Evolutionary conservation across 306 rosid species (phyloP).

Genomic region (Pterocarpus macrocarpus): DNA sequence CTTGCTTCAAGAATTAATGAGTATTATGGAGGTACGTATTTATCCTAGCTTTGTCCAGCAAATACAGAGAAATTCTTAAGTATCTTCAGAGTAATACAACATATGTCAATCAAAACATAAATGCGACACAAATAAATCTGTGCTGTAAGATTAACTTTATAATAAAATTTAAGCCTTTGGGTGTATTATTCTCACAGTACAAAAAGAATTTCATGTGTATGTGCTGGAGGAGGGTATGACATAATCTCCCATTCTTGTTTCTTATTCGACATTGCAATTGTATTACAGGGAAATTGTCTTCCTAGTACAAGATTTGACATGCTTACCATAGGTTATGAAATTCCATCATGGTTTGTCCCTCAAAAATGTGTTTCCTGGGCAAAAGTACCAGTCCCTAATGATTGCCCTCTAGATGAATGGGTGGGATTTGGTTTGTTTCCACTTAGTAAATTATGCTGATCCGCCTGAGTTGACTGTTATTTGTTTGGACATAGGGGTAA

Average conservation of each 20-base stretch:
- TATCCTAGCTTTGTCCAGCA: no score
- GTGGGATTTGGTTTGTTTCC: slow-evolving; percentile 51
- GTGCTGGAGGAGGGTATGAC: no score
- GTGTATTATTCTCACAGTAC: no score
- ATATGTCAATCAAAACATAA: no score
- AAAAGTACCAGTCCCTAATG: slow-evolving; percentile 19
- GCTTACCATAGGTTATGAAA: background rate
- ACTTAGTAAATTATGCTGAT: slow-evolving; percentile 33
- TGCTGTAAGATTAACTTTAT: no score
- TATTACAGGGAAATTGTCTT: slow-evolving; percentile 3
- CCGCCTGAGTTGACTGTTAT: slow-evolving; percentile 35
- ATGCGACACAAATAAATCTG: no score
- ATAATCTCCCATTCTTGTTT: background rate
- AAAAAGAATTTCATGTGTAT: no score
- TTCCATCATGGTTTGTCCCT: slow-evolving; percentile 23
- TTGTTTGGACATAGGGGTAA: background rate
- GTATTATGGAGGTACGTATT: no score
- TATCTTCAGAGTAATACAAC: no score
- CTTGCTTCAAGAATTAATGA: background rate
- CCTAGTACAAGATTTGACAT: slow-evolving; percentile 42
- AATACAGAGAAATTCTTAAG: no score
- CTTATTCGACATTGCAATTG: slow-evolving; percentile 20
- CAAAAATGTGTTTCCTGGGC: slow-evolving; percentile 38
- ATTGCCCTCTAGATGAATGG: slow-evolving; percentile 42
- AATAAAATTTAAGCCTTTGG: no score